Evolutionary conservation across 2,329 filamentous ascomycete species (phyloP).

Genomic region (Neodidymelliopsis sp.): DNA sequence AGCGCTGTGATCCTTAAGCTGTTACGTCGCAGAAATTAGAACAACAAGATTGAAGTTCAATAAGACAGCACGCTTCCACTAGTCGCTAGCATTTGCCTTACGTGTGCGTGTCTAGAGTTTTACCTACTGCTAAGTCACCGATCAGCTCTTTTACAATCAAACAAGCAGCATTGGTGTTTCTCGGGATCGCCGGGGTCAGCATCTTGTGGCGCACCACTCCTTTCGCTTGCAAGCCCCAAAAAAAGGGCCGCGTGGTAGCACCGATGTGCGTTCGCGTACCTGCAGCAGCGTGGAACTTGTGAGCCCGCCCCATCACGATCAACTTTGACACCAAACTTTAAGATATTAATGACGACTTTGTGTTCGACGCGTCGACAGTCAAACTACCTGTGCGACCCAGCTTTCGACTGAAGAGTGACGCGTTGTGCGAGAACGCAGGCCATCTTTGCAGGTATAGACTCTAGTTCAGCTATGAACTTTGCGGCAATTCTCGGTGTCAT

Average conservation of each 20-base stretch:
- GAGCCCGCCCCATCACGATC: background rate
- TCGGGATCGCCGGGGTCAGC: conserved; percentile 38
- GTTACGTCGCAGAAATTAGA: background rate
- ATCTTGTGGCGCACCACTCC: conserved; percentile 34
- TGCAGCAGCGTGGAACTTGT: conserved; percentile 37
- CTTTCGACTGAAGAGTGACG: background rate
- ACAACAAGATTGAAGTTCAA: background rate
- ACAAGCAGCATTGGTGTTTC: conserved; percentile 8
- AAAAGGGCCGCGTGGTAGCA: conserved; percentile 17
- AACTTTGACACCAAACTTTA: conserved; percentile 1
- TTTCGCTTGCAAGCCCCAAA: conserved; percentile 40
- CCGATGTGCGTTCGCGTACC: conserved; percentile 38
- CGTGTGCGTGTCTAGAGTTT: background rate
- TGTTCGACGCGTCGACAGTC: background rate
- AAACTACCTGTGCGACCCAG: background rate
- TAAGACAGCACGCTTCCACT: background rate
- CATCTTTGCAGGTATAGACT: background rate
- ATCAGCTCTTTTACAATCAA: conserved; percentile 18
- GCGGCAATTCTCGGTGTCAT: conserved; percentile 3
- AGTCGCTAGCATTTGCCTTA: background rate
- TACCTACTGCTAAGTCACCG: background rate
- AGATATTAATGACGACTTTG: conserved; percentile 4
- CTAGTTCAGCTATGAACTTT: conserved; percentile 1
- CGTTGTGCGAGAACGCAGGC: background rate
- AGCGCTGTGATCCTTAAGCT: background rate